A percentile compares a stretch with the other conserved stretches of the same genome.
Conservation (phyloP, 768 basidiomycete genomes). For the Ramaria sp. region DNA sequence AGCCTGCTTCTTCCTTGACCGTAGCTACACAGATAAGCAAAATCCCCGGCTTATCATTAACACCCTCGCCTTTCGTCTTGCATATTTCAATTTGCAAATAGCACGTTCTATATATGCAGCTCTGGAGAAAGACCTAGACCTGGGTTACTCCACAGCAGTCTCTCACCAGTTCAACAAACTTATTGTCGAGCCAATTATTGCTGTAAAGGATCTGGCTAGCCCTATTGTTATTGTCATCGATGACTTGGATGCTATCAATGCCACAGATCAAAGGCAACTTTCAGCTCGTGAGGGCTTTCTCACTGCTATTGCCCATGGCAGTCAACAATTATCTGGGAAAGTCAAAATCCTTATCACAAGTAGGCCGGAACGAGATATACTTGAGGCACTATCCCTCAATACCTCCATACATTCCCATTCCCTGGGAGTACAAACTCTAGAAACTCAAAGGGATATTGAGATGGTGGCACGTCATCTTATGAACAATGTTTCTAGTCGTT, state of each 20-base stretch:
- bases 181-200: background rate
- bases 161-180: background rate
- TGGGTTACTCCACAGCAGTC: background rate
- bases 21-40: slow-evolving; percentile 12
- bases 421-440: background rate
- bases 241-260: slow-evolving; percentile 12
- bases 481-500: background rate
- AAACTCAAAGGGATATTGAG: background rate
- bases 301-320: slow-evolving; percentile 7
- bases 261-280: slow-evolving; percentile 12
- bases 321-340: slow-evolving; percentile 6
- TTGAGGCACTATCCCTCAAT: background rate
- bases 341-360: slow-evolving; percentile 17
- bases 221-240: slow-evolving; percentile 16
- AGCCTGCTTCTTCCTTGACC: slow-evolving; percentile 24
- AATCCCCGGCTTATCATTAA: slow-evolving; percentile 19
- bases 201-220: background rate
- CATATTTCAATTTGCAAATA: slow-evolving; percentile 10
- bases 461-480: background rate
- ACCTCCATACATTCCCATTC: background rate
- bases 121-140: background rate
- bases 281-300: slow-evolving; percentile 9
- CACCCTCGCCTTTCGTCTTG: slow-evolving; percentile 24
- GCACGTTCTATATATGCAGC: background rate
- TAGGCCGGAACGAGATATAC: slow-evolving; percentile 7